Conservation (phyloP, 495 filamentous ascomycete species). For the Sordaria brevicollis region DNA sequence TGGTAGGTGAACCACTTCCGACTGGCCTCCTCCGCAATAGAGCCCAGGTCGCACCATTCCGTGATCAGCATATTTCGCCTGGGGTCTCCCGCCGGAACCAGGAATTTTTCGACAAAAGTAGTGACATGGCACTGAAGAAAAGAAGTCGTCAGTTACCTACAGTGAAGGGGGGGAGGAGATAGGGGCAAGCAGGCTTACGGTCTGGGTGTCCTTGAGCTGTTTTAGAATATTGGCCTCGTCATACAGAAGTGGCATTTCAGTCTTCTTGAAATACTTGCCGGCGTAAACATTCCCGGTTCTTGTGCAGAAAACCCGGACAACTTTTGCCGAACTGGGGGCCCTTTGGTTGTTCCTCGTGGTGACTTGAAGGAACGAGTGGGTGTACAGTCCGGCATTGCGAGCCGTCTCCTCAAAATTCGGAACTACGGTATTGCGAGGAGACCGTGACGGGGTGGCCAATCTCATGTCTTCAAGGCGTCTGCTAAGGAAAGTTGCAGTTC, state of each 20-base stretch:
- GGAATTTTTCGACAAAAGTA: neutral
- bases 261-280: neutral
- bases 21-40: neutral
- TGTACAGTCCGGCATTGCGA: no score
- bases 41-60: neutral
- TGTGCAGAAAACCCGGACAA: neutral
- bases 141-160: neutral
- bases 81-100: neutral
- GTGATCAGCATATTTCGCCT: neutral
- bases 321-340: neutral
- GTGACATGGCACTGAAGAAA: neutral
- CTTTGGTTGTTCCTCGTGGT: no score
- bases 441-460: no score
- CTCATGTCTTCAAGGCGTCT: no score
- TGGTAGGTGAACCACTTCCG: neutral
- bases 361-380: neutral
- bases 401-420: no score
- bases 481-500: no score
- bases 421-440: no score
- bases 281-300: neutral
- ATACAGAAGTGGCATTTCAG: fast-evolving
- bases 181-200: neutral
- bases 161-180: no score
- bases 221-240: neutral
- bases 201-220: fast-evolving